Evolutionary conservation across 331 rosid species (phyloP).

Genomic region (Spiraea crenata): DNA sequence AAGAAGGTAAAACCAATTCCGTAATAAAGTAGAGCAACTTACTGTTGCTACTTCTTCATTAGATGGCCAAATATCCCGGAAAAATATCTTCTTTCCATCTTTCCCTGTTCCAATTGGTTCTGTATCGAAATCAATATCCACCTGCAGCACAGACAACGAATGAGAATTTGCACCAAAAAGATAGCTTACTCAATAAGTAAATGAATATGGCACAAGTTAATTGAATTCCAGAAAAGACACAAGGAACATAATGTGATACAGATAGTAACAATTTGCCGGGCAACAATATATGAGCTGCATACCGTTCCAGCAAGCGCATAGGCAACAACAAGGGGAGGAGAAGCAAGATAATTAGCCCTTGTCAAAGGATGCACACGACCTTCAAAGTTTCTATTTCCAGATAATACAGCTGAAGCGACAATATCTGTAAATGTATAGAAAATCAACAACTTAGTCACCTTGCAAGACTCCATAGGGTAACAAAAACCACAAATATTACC

Average conservation of each 20-base stretch:
- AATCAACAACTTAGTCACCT: conserved; percentile 23
- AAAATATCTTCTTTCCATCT: conserved; percentile 61
- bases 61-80: conserved; percentile 84
- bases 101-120: conserved; percentile 75
- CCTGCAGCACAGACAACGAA: conserved; percentile 48
- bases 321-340: conserved; percentile 93
- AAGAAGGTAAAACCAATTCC: not conserved
- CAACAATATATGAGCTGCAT: conserved; percentile 34
- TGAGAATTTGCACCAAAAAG: conserved; percentile 22
- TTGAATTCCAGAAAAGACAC: not conserved
- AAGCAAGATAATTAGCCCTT: conserved; percentile 90
- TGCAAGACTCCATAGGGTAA: conserved; percentile 10
- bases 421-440: conserved; percentile 47
- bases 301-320: conserved; percentile 94
- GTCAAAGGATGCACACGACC: conserved; percentile 91
- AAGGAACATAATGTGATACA: not conserved
- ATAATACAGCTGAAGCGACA: conserved; percentile 84
- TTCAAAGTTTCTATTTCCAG: conserved; percentile 91
- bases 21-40: conserved; percentile 26
- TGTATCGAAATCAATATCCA: conserved; percentile 67
- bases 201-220: not conserved
- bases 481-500: conserved; percentile 37
- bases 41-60: conserved; percentile 73
- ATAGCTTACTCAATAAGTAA: not conserved
- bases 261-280: not conserved